A percentile compares a stretch with the other conserved stretches of the same genome.
These are phyloP conservation scores for Suillus tomentosus DNA, from an alignment of 768 basidiomycete genomes.

Conservation along the genomic window DNA sequence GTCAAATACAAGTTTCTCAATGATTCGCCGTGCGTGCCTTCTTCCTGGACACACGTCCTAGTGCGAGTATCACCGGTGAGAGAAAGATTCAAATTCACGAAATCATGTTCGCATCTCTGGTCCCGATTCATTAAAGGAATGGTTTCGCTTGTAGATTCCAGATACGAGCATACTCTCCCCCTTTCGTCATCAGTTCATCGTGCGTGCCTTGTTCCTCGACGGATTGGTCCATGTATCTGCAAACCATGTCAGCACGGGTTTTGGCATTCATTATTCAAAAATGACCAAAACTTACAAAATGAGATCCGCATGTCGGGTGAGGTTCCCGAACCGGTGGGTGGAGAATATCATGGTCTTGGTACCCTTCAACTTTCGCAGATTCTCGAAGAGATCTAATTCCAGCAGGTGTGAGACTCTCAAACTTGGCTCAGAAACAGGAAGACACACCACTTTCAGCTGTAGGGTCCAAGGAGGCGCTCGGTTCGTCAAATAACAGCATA, in stretches of 20 bases:
- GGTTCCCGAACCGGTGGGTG: constrained; percentile 60
- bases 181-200: constrained; percentile 49
- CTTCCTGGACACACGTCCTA: constrained; percentile 49
- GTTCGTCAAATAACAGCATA: too few species aligned
- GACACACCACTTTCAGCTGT: too few species aligned
- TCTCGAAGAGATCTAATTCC: too few species aligned
- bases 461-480: too few species aligned
- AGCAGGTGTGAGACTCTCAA: too few species aligned
- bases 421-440: too few species aligned
- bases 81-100: not conserved
- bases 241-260: not conserved
- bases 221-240: constrained; percentile 70
- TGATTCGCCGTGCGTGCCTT: constrained; percentile 64
- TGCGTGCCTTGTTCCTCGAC: constrained; percentile 72
- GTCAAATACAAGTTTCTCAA: too few species aligned
- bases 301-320: constrained; percentile 70
- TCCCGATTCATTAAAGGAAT: too few species aligned
- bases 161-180: constrained; percentile 71
- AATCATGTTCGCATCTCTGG: too few species aligned
- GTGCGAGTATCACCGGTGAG: not conserved
- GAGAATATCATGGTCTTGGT: constrained; percentile 85
- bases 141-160: constrained; percentile 67
- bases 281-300: constrained; percentile 49
- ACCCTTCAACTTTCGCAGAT: constrained; percentile 61
- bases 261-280: not conserved